Evolutionary conservation across 2,329 filamentous ascomycete genomes (phyloP), one percentile per base, ranked within the genome.

Genomic region (Venturia asperata): DNA sequence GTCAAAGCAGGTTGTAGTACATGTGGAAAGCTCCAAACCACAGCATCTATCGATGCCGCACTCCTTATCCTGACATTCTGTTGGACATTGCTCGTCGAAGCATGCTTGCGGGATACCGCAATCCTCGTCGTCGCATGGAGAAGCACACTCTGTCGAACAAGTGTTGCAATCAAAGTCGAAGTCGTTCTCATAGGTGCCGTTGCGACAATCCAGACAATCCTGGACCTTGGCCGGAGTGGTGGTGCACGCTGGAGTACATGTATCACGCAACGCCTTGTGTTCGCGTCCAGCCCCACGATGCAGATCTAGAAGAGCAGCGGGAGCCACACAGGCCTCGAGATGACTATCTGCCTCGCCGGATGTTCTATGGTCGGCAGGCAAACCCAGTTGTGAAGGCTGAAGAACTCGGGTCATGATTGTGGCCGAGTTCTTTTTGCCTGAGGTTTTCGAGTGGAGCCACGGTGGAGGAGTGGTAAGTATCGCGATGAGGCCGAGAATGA

Each of bases 11-110:
- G 63, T 58, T 15, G 47, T 52, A 27, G 47, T 58, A 41, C 30
- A 64, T n/a, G 21, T 19, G 15, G 52, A 27, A 55, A 49, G 43
- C 39, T 42, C 34, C 24, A 34, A 5, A 27, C n/a, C 13, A 39
- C 63, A 64, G 11, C 63, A 64, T 30, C 34, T 6, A 21, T 52
- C 61, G 21, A 43, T 13, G 1, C 27, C 61, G n/a, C 61, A 63
- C 37, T 43, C 24, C 19, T 37, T 49, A 43, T 63, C 61, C 42
- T 45, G 37, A n/a, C 61, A 63, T n/a, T 64, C 63, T 24, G 47
- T 41, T 52, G 63, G 24, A 58, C 63, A 64, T 41, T 64, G 63
- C 11, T 64, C 63, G 10, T 30, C 63, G 39, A 21, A 64, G 63
- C 63, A 64, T 41, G 63, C 42, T 56, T 58, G 47, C 15, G 63